A percentile compares a stretch with the other conserved stretches of the same genome.
Conservation (phyloP, 768 basidiomycete genomes). For the Termitomyces sp. region DNA sequence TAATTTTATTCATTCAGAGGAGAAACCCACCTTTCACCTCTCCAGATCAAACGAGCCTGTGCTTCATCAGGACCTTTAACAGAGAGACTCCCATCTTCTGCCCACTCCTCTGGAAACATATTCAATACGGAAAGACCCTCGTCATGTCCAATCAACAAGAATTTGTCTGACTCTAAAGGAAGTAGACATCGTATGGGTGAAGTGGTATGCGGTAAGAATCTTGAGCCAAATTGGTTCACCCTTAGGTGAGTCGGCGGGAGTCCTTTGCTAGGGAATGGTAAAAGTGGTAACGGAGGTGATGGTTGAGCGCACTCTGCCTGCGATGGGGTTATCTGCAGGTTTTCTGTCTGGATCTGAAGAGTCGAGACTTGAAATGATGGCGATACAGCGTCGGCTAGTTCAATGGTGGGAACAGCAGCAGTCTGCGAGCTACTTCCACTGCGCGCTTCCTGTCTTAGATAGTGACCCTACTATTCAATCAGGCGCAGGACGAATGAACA, state of each 20-base stretch:
- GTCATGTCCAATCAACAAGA: conserved; percentile 77
- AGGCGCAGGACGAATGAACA: background rate
- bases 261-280: conserved; percentile 42
- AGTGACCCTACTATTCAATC: background rate
- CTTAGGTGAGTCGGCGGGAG: conserved; percentile 60
- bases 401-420: background rate
- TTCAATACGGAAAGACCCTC: conserved; percentile 78
- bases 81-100: conserved; percentile 38
- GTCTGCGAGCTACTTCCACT: conserved; percentile 5
- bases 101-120: conserved; percentile 74
- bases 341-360: conserved; percentile 39
- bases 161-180: conserved; percentile 56
- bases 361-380: conserved; percentile 1
- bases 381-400: conserved; percentile 6
- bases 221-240: conserved; percentile 76
- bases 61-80: conserved; percentile 70
- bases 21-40: conserved; percentile 62
- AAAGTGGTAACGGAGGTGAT: conserved; percentile 28
- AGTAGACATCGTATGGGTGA: conserved; percentile 71
- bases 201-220: conserved; percentile 78
- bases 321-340: conserved; percentile 24
- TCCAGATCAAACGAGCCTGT: conserved; percentile 61
- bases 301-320: conserved; percentile 15
- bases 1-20: background rate
- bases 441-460: background rate